phyloP scores from a whole-genome alignment of 1,139 yeast species.

The Trichomonascaceae sp. region DNA sequence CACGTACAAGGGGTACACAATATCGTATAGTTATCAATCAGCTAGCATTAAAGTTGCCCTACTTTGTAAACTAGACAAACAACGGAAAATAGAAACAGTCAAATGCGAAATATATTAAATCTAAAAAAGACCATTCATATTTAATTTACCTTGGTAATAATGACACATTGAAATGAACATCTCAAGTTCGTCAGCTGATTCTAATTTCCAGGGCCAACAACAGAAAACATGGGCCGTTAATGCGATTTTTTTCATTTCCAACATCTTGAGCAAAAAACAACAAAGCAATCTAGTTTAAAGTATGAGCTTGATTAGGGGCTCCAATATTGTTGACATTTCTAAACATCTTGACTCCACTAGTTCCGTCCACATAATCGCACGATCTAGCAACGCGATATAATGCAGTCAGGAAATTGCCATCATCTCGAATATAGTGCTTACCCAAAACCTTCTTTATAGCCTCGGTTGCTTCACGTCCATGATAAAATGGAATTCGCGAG shows the following conservation, averaged over 20 bases:
- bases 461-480: constrained; percentile 72
- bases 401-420: constrained; percentile 66
- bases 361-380: constrained; percentile 83
- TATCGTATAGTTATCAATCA: background rate
- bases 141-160: background rate
- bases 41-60: background rate
- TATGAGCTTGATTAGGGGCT: constrained; percentile 24
- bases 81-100: background rate
- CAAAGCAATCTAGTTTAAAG: background rate
- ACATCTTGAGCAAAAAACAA: background rate
- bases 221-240: background rate
- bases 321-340: constrained; percentile 63
- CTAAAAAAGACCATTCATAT: background rate
- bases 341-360: constrained; percentile 70
- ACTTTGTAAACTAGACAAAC: background rate
- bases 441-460: constrained; percentile 83
- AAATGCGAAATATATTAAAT: background rate
- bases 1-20: background rate
- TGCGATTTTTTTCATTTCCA: background rate
- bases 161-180: background rate
- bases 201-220: background rate
- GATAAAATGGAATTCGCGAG: constrained; percentile 80
- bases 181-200: background rate
- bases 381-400: constrained; percentile 65
- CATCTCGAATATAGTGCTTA: constrained; percentile 60